Conservation (phyloP, 768 basidiomycete species). For the Agrocybe praecox region DNA sequence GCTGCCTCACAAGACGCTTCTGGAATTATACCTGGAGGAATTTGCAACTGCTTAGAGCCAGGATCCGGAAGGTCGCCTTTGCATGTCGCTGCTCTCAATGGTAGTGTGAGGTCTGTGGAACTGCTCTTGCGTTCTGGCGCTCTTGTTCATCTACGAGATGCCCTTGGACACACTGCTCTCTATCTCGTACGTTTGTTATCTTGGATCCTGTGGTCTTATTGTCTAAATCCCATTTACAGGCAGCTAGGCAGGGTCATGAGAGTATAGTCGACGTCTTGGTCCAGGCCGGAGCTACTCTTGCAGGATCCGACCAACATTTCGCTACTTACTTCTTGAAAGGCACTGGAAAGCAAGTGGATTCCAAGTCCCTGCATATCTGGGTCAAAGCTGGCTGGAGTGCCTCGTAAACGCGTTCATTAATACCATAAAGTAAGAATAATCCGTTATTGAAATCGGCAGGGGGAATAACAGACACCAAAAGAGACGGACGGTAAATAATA, state of each 20-base stretch:
- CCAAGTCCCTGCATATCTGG: constrained; percentile 53
- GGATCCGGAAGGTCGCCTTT: constrained; percentile 76
- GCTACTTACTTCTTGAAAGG: constrained; percentile 46
- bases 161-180: constrained; percentile 79
- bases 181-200: constrained; percentile 63
- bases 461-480: not conserved
- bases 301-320: constrained; percentile 68
- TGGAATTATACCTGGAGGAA: constrained; percentile 59
- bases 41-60: constrained; percentile 73
- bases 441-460: not conserved
- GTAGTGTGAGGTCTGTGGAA: constrained; percentile 45
- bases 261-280: constrained; percentile 64
- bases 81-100: constrained; percentile 78
- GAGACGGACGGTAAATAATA: constrained; percentile 1
- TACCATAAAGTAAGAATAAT: not conserved
- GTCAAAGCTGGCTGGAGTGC: constrained; percentile 47
- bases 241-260: constrained; percentile 71
- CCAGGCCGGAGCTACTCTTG: constrained; percentile 74
- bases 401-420: not conserved
- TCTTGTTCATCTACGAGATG: constrained; percentile 80
- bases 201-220: not conserved
- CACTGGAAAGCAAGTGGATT: constrained; percentile 41
- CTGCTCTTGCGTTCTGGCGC: constrained; percentile 73
- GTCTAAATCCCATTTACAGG: constrained; percentile 40
- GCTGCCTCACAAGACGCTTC: constrained; percentile 26